Base-by-base conservation (phyloP, 257 asterid species). In the Primulina tabacum region DNA sequence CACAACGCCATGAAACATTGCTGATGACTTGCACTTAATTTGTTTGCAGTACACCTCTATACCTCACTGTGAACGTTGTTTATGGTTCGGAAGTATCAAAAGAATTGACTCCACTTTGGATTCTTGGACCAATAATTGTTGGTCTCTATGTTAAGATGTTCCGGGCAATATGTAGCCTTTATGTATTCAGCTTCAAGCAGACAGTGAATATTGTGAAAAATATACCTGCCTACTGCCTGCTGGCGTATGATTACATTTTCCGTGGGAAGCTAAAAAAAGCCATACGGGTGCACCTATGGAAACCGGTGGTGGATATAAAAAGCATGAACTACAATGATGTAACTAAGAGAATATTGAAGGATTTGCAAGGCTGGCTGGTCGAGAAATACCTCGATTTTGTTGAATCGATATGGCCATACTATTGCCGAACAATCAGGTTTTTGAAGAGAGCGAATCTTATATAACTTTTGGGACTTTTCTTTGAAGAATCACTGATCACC, bases 71-170 rank as follows among this genome's bases (percentile, higher is more conserved):
- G 47, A 84, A 77, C 77, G 20, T 87, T 17, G 70, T 70, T 8
- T 87, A 84, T 73, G 98, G 97, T 58, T 72, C 79, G 0, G 83
- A 82, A 71, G 95, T 88, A 62, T 82, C 92, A 0, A 88, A 83
- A 69, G 97, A 92, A 73, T 77, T 92, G 76, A 75, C 79, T 28
- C 98, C 98, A 52, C 68, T 92, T 17, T 92, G 98, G 98, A 75
- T 87, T 76, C 58, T 87, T 58, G 98, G 98, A 43, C 98, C 98
- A 28, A 68, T 92, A 40, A 18, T 84, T 50, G 76, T 78, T 12
- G 82, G 90, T 60, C 79, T 87, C 71, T 82, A 92, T 52, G 14
- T 87, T 64, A 88, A 85, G 86, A 67, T 84, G 73, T 76, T 86
- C 52, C 87, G 47, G 61, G 86, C 77, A 65, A 64, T 92, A 55